Conservation (phyloP, 495 filamentous ascomycete species). For the Talaromyces adpressus region DNA sequence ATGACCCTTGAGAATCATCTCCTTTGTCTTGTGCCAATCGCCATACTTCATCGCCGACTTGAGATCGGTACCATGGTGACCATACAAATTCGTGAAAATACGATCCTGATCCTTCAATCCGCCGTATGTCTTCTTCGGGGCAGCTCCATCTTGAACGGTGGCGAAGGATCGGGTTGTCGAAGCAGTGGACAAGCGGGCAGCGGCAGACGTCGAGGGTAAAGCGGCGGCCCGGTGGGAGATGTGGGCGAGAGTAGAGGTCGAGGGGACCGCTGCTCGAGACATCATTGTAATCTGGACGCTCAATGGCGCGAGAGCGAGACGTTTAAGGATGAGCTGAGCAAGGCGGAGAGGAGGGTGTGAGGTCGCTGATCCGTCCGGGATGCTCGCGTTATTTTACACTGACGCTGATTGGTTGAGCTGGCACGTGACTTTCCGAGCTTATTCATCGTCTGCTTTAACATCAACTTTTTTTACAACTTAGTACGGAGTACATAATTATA, state of each 20-base stretch:
- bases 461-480: neutral
- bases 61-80: constrained; percentile 81
- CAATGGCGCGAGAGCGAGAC: constrained; percentile 23
- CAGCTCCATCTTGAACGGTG: constrained; percentile 76
- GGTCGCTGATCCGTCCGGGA: constrained; percentile 41
- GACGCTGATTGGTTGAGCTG: constrained; percentile 26
- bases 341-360: constrained; percentile 19
- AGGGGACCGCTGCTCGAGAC: constrained; percentile 44
- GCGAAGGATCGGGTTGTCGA: constrained; percentile 57
- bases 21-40: constrained; percentile 99
- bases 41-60: constrained; percentile 96
- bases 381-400: constrained; percentile 32
- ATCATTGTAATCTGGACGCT: constrained; percentile 37
- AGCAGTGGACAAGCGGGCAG: constrained; percentile 22
- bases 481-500: too few species aligned
- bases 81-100: constrained; percentile 98
- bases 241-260: constrained; percentile 41
- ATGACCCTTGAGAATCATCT: constrained; percentile 92
- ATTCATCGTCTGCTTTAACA: neutral
- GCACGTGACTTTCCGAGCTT: constrained; percentile 3
- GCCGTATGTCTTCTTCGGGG: constrained; percentile 68
- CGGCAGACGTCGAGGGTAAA: constrained; percentile 33
- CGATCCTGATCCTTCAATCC: constrained; percentile 90
- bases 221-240: constrained; percentile 45
- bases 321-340: constrained; percentile 15